These are phyloP conservation scores for Penicillium longicatenatum DNA, from an alignment of 495 filamentous ascomycete species.

Conservation along the genomic window DNA sequence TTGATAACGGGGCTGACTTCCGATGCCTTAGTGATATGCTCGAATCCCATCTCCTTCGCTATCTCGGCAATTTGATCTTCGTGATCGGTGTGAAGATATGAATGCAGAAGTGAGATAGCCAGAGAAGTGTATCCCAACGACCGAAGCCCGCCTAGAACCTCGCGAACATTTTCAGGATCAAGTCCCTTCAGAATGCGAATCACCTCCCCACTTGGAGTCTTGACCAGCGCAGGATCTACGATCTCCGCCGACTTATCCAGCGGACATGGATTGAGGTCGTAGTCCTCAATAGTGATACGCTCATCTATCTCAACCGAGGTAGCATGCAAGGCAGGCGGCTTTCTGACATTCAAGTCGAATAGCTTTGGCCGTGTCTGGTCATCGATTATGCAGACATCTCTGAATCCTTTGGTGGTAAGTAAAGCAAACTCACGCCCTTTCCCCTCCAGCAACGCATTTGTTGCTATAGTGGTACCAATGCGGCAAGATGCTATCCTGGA, in stretches of 20 bases:
- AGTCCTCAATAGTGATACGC: conserved; percentile 5
- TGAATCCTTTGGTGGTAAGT: conserved; percentile 20
- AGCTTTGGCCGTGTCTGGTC: conserved; percentile 23
- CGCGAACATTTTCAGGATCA: conserved; percentile 16
- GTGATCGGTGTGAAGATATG: conserved; percentile 77
- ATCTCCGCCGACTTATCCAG: not conserved
- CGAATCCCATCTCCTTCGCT: conserved; percentile 72
- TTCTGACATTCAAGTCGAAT: conserved; percentile 20
- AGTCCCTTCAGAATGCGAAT: conserved; percentile 6
- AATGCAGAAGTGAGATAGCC: conserved; percentile 79
- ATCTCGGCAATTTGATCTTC: conserved; percentile 68
- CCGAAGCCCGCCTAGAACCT: conserved; percentile 46
- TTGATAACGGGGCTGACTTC: conserved; percentile 58
- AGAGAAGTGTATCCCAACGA: conserved; percentile 67
- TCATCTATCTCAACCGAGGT: conserved; percentile 1
- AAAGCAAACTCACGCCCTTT: conserved; percentile 22
- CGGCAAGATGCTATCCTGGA: conserved; percentile 19
- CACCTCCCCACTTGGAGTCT: not conserved
- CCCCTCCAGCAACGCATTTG: conserved; percentile 23
- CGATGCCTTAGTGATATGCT: conserved; percentile 49
- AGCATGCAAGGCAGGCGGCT: conserved; percentile 1
- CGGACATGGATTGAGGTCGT: conserved; percentile 2
- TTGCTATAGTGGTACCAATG: conserved; percentile 26
- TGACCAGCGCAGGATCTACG: not conserved
- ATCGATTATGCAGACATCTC: conserved; percentile 19